Base-by-base conservation (phyloP, 2,329 filamentous ascomycete species). In the Aspergillus clavatus region DNA sequence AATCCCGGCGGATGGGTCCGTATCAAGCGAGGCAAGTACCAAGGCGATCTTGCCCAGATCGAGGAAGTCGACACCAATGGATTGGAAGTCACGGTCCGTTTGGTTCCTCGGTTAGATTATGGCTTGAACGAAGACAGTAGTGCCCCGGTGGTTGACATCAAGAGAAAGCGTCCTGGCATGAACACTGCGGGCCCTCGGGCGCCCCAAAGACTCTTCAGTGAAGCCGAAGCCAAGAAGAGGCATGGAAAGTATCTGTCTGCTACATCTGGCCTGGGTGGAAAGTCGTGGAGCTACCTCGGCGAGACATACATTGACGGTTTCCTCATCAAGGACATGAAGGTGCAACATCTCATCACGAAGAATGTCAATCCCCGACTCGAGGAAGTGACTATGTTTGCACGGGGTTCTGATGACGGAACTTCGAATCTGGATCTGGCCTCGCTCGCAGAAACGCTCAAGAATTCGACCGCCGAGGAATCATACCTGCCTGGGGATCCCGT, bases 401-500 rank as follows among this genome's bases (percentile, higher is more conserved):
- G 87, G 22, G 87, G 87, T 7, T 84, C 83, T 14, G 90, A 95
- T 53, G 93, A 97, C 63, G 93, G 93, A 14, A 90, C 89, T 0
- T 89, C 95, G 58, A 95, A 94, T 53, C 78, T 98, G 27, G 93
- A 98, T 70, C 78, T 98, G 35, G 86, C 90, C 59, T 89, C 91
- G 1, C 77, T 98, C 42, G 89, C 91, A 7, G 87, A 89, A 39
- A 95, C 89, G 54, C 75, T 97, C 43, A 95, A 95, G 63, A 87
- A 88, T 47, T 86, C 83, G 55, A 87, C 86, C 48, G 82, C 83
- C 7, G 86, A 86, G 50, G 85, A 90, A 26, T 85, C 86, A 3
- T 98, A 95, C 60, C 79, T 95, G 4, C 87, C 90, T 3, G 94
- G 94, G 26, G 93, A 98, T 65, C 83, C 90, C n/a, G 90, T 98